phyloP scores from a whole-genome alignment of 441 rosid species.

The Erodium trifolium region DNA sequence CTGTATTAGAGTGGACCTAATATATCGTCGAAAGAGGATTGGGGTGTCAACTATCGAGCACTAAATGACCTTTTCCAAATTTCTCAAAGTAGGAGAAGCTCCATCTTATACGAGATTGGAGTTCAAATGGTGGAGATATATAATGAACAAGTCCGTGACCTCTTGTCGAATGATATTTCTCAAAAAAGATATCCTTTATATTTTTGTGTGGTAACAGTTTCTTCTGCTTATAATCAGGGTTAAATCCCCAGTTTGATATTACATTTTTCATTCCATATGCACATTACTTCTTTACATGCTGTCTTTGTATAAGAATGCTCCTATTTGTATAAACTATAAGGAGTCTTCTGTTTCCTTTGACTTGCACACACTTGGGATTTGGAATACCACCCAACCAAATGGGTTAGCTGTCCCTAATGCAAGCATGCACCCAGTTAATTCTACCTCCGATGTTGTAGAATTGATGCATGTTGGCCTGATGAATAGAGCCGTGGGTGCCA shows the following conservation, averaged over 20 bases:
- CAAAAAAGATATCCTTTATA: slow-evolving; percentile 58
- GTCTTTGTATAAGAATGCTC: background rate
- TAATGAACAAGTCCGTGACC: slow-evolving; percentile 69
- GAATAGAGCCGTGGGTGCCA: slow-evolving; percentile 87
- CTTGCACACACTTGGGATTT: slow-evolving; percentile 91
- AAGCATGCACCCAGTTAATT: slow-evolving; percentile 69
- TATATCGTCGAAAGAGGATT: slow-evolving; percentile 60
- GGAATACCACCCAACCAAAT: slow-evolving; percentile 64
- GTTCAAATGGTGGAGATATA: slow-evolving; percentile 90
- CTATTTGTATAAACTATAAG: background rate
- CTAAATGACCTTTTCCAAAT: slow-evolving; percentile 37
- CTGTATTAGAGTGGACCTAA: slow-evolving; percentile 70
- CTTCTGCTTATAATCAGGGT: background rate
- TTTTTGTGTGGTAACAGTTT: background rate
- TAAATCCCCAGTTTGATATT: background rate
- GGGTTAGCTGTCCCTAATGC: slow-evolving; percentile 98
- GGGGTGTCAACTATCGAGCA: slow-evolving; percentile 40
- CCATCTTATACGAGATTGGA: slow-evolving; percentile 43
- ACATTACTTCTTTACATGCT: background rate
- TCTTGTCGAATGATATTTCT: slow-evolving; percentile 36
- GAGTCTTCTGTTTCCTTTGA: slow-evolving; percentile 38
- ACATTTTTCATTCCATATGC: slow-evolving; percentile 1
- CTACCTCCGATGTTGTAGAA: slow-evolving; percentile 74
- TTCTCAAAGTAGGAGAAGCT: slow-evolving; percentile 40
- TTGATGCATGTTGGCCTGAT: slow-evolving; percentile 71